Base-by-base conservation (phyloP, 148 eudicot genomes). In the Camellia sinensis region DNA sequence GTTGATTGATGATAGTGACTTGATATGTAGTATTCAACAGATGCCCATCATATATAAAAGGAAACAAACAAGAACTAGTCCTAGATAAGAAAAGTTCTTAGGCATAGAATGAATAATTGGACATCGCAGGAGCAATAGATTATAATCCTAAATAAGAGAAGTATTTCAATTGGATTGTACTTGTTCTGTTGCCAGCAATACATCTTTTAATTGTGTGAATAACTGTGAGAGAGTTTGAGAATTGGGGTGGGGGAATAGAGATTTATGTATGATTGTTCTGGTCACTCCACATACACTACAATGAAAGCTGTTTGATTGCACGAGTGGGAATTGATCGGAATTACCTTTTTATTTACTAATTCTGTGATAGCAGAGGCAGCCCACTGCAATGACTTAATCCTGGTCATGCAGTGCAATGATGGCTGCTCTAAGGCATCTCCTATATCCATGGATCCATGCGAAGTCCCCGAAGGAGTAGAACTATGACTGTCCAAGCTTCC, bases 351-450 rank as follows among this genome's bases (percentile, higher is more conserved):
- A 65, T 87, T 91, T 59, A 91, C 88, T 87, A 95, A 80, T 81
- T 95, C 97, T 69, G 84, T 90, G 80, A 95, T 91, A 76, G 88
- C 89, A 77, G 88, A 77, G 45, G 97, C 98, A 92, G 79, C 92
- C 75, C 67, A 84, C 89, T 83, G 87, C 87, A 95, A 84, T n/a
- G 94, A 93, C 82, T 83, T 86, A 82, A 93, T 90, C 83, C 98
- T 86, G 61, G 90, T 81, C 83, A 87, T 75, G 81, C 89, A 81
- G 74, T 95, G 87, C 77, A 87, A 78, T 79, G 97, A 85, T 75
- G 97, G 91, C 82, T 86, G 91, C 86, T 91, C 97, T 40, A 84
- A 84, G 18, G 81, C 80, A 72, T 91, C 92, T 44, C 81, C 82
- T 68, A 86, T 76, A 77, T 91, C 94, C 76, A 82, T 57, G 83